Conservation (phyloP, 345 rosid species). For the Isatis tinctoria region DNA sequence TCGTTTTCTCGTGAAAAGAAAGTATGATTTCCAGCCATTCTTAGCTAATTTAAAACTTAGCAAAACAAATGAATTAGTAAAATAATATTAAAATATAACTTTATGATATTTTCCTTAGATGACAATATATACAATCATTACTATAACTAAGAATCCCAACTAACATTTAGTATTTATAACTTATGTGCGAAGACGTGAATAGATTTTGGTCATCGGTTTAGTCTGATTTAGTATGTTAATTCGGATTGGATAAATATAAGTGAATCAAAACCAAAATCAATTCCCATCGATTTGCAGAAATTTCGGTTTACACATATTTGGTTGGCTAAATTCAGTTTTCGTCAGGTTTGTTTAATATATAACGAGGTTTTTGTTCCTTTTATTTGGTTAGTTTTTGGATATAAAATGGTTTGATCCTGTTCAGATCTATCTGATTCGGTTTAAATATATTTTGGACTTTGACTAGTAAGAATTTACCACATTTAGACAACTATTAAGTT, state of each 20-base stretch:
- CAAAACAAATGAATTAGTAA: not conserved
- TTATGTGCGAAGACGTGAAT: not conserved
- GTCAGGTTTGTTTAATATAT: not conserved
- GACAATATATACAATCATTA: not conserved
- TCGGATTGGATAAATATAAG: not conserved
- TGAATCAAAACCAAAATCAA: too few relatives aligned
- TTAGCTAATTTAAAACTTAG: not conserved
- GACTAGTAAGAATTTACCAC: not conserved
- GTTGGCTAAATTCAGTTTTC: not conserved
- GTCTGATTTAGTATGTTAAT: not conserved
- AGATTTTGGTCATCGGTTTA: not conserved
- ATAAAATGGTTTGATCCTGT: not conserved
- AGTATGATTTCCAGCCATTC: too few relatives aligned
- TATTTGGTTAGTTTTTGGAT: not conserved
- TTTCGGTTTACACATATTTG: not conserved
- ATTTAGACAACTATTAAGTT: not conserved
- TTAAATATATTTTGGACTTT: not conserved
- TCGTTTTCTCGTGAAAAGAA: not conserved
- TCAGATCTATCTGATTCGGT: not conserved
- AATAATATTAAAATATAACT: not conserved
- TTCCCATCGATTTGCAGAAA: too few relatives aligned
- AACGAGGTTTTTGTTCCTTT: not conserved
- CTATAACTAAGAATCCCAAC: not conserved
- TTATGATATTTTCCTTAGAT: not conserved
- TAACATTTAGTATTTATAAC: not conserved